Evolutionary conservation across 345 rosid genomes (phyloP), one percentile per base, ranked within the genome.

Genomic region (Pistacia atlantica): DNA sequence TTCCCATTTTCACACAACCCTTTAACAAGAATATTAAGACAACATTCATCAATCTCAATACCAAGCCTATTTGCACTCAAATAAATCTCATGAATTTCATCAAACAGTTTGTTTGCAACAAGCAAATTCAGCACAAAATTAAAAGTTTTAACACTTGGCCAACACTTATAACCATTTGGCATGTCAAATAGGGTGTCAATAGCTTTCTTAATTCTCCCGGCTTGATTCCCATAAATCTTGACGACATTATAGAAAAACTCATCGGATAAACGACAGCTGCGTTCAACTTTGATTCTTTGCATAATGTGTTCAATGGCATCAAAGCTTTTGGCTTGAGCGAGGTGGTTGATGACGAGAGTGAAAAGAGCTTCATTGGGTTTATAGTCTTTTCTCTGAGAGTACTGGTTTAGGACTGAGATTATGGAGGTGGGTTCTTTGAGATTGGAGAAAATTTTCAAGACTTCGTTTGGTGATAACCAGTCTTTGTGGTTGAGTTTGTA

Each of bases 391-490:
- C 99, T 85, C 31, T 54, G 73, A 3, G 90, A 81, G 85, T 93
- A 95, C n/a, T 84, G 92, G 5, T 82, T 58, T 65, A 92, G 89
- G 22, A 87, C 83, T 0, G 88, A 77, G 25, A 88, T 37, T 1
- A 90, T 75, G 5, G 90, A 87, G 65, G 65, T 73, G 5, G 94
- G 92, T 70, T 90, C 90, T 66, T 75, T 74, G 18, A 93, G 85
- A 51, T 78, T 78, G 8, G 84, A 82, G 78, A 95, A 85, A 75
- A 95, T 86, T 71, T 80, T 89, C 31, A 95, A 51, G 65, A 89
- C 86, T 42, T 95, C 90, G 60, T 77, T 85, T 0, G 98, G 89
- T 14, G 98, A 90, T 28, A 95, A 64, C 97, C 99, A 92, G 89
- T 95, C 96, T 67, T 84, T 95, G 88, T 85, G 91, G 78, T 73